These are phyloP conservation scores for Sicyos edulis DNA, from an alignment of 306 rosid species.

Conservation along the genomic window DNA sequence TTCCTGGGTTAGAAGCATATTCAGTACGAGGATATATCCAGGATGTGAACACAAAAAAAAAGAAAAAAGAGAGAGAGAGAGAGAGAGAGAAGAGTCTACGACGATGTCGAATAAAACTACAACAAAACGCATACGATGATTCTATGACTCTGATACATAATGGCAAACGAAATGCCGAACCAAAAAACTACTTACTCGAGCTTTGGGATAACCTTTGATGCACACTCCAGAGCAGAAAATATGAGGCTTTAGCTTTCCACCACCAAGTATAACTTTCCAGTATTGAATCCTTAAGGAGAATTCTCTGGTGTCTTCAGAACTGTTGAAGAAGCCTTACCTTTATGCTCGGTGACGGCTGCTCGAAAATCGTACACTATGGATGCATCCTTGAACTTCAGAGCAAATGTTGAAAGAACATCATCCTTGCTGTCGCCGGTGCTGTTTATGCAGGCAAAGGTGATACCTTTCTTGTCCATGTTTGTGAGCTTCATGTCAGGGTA, in stretches of 20 bases:
- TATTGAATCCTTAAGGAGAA: slow-evolving; percentile 58
- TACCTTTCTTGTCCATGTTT: slow-evolving; percentile 83
- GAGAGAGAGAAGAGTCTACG: slow-evolving; percentile 23
- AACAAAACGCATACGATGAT: slow-evolving; percentile 36
- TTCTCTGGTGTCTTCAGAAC: slow-evolving; percentile 66
- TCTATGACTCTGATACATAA: slow-evolving; percentile 39
- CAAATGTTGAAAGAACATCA: slow-evolving; percentile 68
- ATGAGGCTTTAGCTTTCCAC: slow-evolving; percentile 1
- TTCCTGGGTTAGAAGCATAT: slow-evolving; percentile 19
- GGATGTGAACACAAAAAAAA: slow-evolving; percentile 24
- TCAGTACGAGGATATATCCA: slow-evolving; percentile 1
- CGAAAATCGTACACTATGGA: slow-evolving; percentile 66
- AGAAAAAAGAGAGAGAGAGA: no score
- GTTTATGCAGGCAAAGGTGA: slow-evolving; percentile 87
- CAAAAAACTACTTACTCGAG: slow-evolving; percentile 22
- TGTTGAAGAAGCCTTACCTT: slow-evolving; percentile 32
- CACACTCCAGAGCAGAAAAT: slow-evolving; percentile 25
- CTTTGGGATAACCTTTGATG: slow-evolving; percentile 5
- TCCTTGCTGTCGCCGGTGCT: slow-evolving; percentile 62
- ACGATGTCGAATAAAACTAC: slow-evolving; percentile 32
- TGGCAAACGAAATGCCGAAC: slow-evolving; percentile 31
- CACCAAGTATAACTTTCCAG: slow-evolving; percentile 25
- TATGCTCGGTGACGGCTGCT: slow-evolving; percentile 47
- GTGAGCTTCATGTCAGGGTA: slow-evolving; percentile 84
- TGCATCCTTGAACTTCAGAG: slow-evolving; percentile 80